These are phyloP conservation scores for Puccinellia tenuiflora DNA, from an alignment of 176 grass and related monocot species.

Conservation along the genomic window DNA sequence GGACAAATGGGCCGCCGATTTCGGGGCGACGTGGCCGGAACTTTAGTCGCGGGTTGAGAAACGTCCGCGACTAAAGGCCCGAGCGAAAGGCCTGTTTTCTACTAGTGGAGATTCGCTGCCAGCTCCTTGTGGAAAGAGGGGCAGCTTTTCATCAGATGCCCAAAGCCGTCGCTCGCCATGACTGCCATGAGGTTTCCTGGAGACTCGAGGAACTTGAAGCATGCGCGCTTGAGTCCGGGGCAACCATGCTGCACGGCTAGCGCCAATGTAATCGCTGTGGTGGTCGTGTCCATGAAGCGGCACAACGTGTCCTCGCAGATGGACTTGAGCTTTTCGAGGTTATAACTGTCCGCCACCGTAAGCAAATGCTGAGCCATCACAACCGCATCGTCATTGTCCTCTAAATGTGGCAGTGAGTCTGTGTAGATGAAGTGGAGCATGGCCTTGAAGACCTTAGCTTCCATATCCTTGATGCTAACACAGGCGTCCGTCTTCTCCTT, in stretches of 20 bases:
- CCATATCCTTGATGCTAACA: conserved; percentile 11
- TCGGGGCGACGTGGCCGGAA: no score
- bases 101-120: neutral
- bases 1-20: no score
- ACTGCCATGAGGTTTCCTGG: conserved; percentile 15
- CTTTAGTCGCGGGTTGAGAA: no score
- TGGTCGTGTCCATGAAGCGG: conserved; percentile 2
- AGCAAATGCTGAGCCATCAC: conserved; percentile 44
- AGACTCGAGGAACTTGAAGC: conserved; percentile 26
- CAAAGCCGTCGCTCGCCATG: conserved; percentile 18
- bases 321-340: neutral
- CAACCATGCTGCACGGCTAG: neutral
- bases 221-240: conserved; percentile 23
- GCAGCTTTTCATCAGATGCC: conserved; percentile 30
- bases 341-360: conserved; percentile 35
- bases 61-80: no score
- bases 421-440: conserved; percentile 47
- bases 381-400: neutral
- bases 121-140: conserved; percentile 31
- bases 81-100: no score
- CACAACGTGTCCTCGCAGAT: conserved; percentile 29
- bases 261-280: neutral
- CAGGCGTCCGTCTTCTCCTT: no score
- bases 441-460: conserved; percentile 15
- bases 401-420: conserved; percentile 22